A percentile compares a stretch with the other conserved stretches of the same genome.
Conservation (phyloP, 257 asterid species). For the Primulina eburnea region DNA sequence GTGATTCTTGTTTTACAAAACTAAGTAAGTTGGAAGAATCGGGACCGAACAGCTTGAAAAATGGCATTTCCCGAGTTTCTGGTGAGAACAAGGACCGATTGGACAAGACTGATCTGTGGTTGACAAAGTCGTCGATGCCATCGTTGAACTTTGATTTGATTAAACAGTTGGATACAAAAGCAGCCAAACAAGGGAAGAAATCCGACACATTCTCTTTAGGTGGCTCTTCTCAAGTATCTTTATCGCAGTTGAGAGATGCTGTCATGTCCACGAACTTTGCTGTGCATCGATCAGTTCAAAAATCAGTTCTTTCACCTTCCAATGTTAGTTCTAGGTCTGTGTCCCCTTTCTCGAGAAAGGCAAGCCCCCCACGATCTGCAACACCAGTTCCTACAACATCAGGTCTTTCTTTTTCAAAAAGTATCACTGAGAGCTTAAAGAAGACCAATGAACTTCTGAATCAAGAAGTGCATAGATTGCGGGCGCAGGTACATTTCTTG, state of each 20-base stretch:
- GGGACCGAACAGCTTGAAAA: constrained; percentile 60
- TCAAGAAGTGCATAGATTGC: constrained; percentile 82
- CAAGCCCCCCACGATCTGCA: constrained; percentile 92
- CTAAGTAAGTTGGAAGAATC: constrained; percentile 75
- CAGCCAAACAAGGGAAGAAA: constrained; percentile 87
- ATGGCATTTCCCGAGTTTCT: constrained; percentile 72
- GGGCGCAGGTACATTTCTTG: constrained; percentile 58
- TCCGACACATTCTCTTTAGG: constrained; percentile 45
- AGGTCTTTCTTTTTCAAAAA: constrained; percentile 87
- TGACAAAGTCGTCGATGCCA: constrained; percentile 57
- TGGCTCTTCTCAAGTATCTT: not conserved
- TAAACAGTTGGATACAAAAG: constrained; percentile 75
- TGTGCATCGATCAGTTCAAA: constrained; percentile 56
- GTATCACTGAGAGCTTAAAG: constrained; percentile 70
- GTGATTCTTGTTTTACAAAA: constrained; percentile 82
- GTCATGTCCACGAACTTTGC: constrained; percentile 42
- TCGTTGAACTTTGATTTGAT: constrained; percentile 70
- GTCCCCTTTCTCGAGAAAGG: constrained; percentile 87
- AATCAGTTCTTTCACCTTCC: constrained; percentile 57
- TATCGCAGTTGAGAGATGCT: not conserved
- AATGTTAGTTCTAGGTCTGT: constrained; percentile 83
- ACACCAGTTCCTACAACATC: constrained; percentile 91
- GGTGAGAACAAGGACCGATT: constrained; percentile 84
- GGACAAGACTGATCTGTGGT: constrained; percentile 75
- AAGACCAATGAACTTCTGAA: constrained; percentile 72